These are phyloP conservation scores for Cryptosporidium baileyi DNA, from an alignment of 169 alveolate species.

Conservation along the genomic window DNA sequence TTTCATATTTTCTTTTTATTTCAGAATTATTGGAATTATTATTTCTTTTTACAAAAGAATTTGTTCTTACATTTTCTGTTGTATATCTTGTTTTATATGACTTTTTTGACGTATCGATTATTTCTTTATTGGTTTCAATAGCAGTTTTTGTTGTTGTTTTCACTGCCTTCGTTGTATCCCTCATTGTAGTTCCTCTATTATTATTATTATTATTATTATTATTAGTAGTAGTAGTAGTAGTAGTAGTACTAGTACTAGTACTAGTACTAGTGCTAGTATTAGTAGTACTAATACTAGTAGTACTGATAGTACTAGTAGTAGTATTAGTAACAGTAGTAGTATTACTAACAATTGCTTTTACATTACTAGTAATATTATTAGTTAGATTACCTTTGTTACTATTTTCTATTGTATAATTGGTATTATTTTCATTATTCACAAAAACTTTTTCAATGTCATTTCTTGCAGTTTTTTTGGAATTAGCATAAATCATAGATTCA, in stretches of 20 bases:
- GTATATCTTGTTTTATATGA: neutral
- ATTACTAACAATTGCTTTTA: neutral
- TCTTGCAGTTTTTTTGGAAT: neutral
- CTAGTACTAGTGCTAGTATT: neutral
- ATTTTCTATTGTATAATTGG: neutral
- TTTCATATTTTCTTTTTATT: neutral
- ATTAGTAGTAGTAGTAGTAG: neutral
- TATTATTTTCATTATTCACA: neutral
- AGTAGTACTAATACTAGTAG: neutral
- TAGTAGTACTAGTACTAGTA: neutral
- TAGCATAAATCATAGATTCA: neutral
- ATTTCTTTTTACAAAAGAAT: neutral
- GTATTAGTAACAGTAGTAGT: slow-evolving; percentile 12
- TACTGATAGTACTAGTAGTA: neutral
- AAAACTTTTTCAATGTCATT: neutral
- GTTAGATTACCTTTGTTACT: neutral
- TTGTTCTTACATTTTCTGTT: slow-evolving; percentile 48
- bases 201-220: neutral
- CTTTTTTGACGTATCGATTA: neutral
- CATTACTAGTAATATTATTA: neutral
- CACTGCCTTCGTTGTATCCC: neutral
- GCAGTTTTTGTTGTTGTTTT: neutral
- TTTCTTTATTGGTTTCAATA: neutral
- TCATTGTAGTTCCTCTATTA: neutral
- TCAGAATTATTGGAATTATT: neutral